Base-by-base conservation (phyloP, 2,329 filamentous ascomycete genomes). In the Trichoderma sp. region DNA sequence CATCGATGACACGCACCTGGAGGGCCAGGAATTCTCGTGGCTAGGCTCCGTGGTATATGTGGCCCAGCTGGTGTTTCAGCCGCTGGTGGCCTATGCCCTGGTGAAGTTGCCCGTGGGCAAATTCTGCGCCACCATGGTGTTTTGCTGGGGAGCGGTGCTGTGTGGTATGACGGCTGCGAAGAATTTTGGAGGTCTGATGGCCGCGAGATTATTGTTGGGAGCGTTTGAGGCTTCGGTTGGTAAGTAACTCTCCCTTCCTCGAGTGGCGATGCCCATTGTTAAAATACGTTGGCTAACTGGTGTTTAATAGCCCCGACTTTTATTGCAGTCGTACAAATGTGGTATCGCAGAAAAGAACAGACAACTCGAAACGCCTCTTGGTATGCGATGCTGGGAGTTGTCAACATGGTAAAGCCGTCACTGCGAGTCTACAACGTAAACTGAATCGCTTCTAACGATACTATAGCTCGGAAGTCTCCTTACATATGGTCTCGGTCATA, bases 21-120 rank as follows among this genome's bases (percentile, higher is more conserved):
- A 79, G 0, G 82, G 80, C 36, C 74, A 79, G 20, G 78, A 93
- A 81, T 94, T 90, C 78, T 88, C 86, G 30, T 94, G 92, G 92
- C 84, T 94, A 0, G 80, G 80, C 9, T 81, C 80, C 0, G 77
- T 82, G 32, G 76, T 83, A 15, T 83, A 80, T 58, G 69, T 79
- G 3, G 76, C 78, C 0, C 79, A 81, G 34, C 75, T 81, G 15
- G 77, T 79, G 28, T 77, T 88, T 32, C 87, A 87, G n/a, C 87
- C 86, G 43, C 76, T 88, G 13, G 83, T 87, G 12, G 86, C 86
- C 0, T 88, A 85, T 71, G 86, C 86, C 7, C 81, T 88, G 0
- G 86, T 88, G 32, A 86, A 86, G 74, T 74, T 87, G 0, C 88
- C 87, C 0, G 86, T 84, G 0, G 87, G 87, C 17, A 88, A 88